phyloP scores from a whole-genome alignment of 768 basidiomycete species.

The Serpula lacrymans region DNA sequence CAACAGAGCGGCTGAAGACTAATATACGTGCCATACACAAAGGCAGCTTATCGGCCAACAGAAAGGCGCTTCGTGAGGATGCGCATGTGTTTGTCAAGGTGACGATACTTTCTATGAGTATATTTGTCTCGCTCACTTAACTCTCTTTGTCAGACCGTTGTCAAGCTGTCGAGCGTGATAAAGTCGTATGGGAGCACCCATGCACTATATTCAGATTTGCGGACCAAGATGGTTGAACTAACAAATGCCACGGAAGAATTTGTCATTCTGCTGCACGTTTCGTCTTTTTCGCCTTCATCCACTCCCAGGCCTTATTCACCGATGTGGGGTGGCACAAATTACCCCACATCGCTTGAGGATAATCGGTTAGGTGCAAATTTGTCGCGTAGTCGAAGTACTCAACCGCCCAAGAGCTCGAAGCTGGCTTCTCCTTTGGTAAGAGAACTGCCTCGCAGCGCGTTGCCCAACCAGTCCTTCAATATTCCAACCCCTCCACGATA shows the following conservation, averaged over 20 bases:
- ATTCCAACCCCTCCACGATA: constrained; percentile 31
- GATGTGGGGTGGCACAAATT: constrained; percentile 35
- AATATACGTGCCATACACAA: constrained; percentile 58
- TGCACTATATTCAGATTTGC: constrained; percentile 57
- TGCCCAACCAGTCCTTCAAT: constrained; percentile 47
- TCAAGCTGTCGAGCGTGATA: constrained; percentile 70
- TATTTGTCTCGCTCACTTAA: constrained; percentile 1
- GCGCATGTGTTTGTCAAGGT: constrained; percentile 84
- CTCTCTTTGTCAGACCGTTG: constrained; percentile 52
- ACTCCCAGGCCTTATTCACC: constrained; percentile 61
- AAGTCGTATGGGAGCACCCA: constrained; percentile 57
- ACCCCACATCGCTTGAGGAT: constrained; percentile 42
- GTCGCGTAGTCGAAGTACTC: constrained; percentile 57
- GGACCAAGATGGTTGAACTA: constrained; percentile 69
- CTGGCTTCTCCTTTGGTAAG: constrained; percentile 26
- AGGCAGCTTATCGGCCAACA: constrained; percentile 50
- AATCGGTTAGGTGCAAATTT: constrained; percentile 49
- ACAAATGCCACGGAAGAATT: constrained; percentile 86
- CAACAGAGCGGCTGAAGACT: constrained; percentile 60
- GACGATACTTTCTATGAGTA: constrained; percentile 4
- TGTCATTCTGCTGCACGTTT: constrained; percentile 81
- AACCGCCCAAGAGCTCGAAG: constrained; percentile 42
- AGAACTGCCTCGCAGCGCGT: constrained; percentile 53
- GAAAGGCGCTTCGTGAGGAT: constrained; percentile 67
- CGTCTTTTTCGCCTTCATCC: constrained; percentile 66